Conservation (phyloP, 2,329 filamentous ascomycete species). For the Paracorniculantispora psalliotae region DNA sequence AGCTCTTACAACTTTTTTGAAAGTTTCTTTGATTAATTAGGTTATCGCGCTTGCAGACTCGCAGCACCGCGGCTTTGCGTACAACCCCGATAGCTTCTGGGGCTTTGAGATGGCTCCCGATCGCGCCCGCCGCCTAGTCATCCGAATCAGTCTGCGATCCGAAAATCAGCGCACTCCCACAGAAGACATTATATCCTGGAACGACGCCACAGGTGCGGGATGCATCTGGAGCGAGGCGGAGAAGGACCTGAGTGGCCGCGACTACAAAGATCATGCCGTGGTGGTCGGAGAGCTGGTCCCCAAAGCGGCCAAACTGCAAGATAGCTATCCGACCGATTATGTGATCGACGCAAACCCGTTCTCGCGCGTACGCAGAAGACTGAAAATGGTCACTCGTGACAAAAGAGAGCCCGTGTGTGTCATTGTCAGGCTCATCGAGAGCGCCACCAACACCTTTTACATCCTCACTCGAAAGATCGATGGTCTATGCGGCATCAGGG, state of each 20-base stretch:
- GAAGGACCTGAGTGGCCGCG: not conserved
- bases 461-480: not conserved
- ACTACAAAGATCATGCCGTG: not conserved
- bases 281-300: not conserved
- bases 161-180: too few species aligned
- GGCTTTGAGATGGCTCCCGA: not conserved
- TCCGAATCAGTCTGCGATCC: not conserved
- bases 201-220: not conserved
- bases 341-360: too few species aligned
- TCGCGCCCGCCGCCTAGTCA: not conserved
- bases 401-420: not conserved
- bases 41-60: not conserved
- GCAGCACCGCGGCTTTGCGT: not conserved
- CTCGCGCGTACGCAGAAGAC: not conserved
- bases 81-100: not conserved
- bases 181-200: not conserved
- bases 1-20: too few species aligned
- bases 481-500: not conserved
- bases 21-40: not conserved
- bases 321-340: not conserved
- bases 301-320: not conserved
- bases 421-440: not conserved
- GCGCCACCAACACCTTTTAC: not conserved
- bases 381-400: not conserved
- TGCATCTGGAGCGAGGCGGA: not conserved